These are phyloP conservation scores for Naganishia vaughanmartiniae DNA, from an alignment of 768 basidiomycete species.

Conservation along the genomic window DNA sequence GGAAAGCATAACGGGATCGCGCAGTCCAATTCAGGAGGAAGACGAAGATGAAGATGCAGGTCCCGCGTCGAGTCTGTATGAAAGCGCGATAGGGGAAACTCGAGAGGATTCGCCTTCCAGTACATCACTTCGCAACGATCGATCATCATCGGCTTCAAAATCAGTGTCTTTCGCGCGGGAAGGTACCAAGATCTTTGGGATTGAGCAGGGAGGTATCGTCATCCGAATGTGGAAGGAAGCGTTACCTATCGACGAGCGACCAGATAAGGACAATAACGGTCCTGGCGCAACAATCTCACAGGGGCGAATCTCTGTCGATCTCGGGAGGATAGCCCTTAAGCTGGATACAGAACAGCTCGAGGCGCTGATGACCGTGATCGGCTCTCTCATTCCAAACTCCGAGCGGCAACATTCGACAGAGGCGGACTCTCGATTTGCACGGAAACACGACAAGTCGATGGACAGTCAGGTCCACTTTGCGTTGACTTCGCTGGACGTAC, in stretches of 20 bases:
- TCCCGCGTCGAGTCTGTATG: slow-evolving; percentile 18
- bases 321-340: slow-evolving; percentile 23
- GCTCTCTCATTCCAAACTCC: not conserved
- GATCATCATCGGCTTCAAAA: not conserved
- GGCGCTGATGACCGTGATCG: slow-evolving; percentile 49
- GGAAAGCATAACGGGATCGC: not conserved
- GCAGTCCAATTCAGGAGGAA: not conserved
- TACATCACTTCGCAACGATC: not conserved
- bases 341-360: slow-evolving; percentile 53
- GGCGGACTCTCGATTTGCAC: not conserved
- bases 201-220: not conserved
- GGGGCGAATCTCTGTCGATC: slow-evolving; percentile 30
- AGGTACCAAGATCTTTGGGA: slow-evolving; percentile 5
- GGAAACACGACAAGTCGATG: not conserved
- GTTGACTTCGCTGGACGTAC: not conserved
- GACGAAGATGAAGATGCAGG: not conserved
- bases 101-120: slow-evolving; percentile 59
- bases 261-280: slow-evolving; percentile 63
- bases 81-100: slow-evolving; percentile 31
- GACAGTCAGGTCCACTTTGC: not conserved
- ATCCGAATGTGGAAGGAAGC: slow-evolving; percentile 22
- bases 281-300: slow-evolving; percentile 30
- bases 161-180: not conserved
- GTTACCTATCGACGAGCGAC: slow-evolving; percentile 48
- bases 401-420: not conserved